These are phyloP conservation scores for Paramecium octaurelia DNA, from an alignment of 73 alveolate genomes.

Conservation along the genomic window DNA sequence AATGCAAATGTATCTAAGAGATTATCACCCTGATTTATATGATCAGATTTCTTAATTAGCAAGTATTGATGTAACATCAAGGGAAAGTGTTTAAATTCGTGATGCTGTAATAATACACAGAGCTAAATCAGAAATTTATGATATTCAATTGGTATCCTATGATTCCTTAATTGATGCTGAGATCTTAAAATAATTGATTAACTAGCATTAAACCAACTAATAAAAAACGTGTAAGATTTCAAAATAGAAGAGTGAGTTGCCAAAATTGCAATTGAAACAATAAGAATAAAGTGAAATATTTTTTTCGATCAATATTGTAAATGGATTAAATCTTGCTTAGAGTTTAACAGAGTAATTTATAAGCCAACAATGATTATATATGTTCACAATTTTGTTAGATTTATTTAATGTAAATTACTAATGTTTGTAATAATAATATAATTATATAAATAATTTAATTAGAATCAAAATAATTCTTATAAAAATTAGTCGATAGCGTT, in stretches of 20 bases:
- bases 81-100: neutral
- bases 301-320: neutral
- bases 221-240: neutral
- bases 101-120: neutral
- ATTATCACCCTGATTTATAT: neutral
- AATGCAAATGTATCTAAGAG: neutral
- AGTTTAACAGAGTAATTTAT: neutral
- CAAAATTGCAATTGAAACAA: neutral
- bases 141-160: neutral
- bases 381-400: neutral
- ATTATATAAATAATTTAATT: neutral
- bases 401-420: neutral
- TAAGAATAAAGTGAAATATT: neutral
- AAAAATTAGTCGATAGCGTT: neutral
- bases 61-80: neutral
- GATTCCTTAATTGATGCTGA: neutral
- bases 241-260: neutral
- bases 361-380: neutral
- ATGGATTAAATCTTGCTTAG: neutral
- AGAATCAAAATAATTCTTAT: neutral
- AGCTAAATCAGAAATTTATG: neutral
- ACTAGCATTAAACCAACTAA: neutral
- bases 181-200: neutral
- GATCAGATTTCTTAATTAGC: neutral
- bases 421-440: neutral